A percentile compares a stretch with the other conserved stretches of the same genome.
Evolutionary conservation across 345 rosid species (phyloP).

Genomic region (Erucastrum elatum): DNA sequence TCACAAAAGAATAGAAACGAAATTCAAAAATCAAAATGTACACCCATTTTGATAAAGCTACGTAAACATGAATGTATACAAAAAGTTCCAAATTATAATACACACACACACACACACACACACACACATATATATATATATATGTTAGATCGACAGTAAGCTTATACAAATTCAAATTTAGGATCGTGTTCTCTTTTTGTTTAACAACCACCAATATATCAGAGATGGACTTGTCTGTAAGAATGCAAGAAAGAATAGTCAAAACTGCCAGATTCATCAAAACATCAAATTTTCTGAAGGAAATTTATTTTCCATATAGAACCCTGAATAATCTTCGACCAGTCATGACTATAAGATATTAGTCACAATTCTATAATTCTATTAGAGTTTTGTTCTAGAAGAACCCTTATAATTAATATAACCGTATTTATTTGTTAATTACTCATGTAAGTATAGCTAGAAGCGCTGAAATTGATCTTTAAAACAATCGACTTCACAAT

Average conservation of each 20-base stretch:
- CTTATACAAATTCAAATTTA: not conserved
- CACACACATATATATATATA: too few species aligned
- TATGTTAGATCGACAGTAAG: not conserved
- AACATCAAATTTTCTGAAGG: not conserved
- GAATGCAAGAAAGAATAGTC: not conserved
- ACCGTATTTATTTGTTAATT: not conserved
- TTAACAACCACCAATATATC: not conserved
- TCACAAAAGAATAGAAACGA: not conserved
- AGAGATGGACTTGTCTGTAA: not conserved
- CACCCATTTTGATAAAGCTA: not conserved
- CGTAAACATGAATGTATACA: not conserved
- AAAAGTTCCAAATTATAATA: not conserved
- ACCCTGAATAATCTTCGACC: not conserved
- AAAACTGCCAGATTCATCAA: not conserved
- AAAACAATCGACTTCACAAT: not conserved
- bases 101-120: not conserved
- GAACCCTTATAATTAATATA: not conserved
- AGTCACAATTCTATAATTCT: not conserved
- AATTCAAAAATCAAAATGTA: not conserved
- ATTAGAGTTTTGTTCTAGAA: not conserved
- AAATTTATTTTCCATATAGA: not conserved
- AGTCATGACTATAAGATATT: not conserved
- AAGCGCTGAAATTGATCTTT: not conserved
- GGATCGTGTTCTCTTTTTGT: not conserved
- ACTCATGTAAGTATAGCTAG: not conserved